Percentiles rank a stretch among this genome's conserved stretches.
Conservation (phyloP, 2,329 filamentous ascomycete species). For the Neophaeococcomyces aloes region DNA sequence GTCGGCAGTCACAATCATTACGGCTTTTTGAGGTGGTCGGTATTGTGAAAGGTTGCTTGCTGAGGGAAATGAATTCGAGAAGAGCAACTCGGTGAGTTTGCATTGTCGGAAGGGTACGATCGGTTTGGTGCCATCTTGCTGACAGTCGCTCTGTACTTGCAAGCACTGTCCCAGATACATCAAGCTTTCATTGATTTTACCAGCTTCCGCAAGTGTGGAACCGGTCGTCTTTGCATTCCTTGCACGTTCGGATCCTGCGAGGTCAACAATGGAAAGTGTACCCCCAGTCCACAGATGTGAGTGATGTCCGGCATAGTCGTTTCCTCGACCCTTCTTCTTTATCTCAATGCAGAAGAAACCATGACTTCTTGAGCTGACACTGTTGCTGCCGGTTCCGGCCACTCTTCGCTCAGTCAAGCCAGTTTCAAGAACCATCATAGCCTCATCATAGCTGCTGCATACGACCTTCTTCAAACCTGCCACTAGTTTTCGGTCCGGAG, state of each 20-base stretch:
- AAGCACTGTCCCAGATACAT: slow-evolving; percentile 98
- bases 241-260: slow-evolving; percentile 69
- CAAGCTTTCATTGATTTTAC: slow-evolving; percentile 95
- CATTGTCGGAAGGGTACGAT: slow-evolving; percentile 72
- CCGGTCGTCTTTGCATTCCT: slow-evolving; percentile 90
- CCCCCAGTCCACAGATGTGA: slow-evolving; percentile 45
- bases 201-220: slow-evolving; percentile 83
- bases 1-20: slow-evolving; percentile 96
- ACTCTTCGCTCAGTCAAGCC: slow-evolving; percentile 79
- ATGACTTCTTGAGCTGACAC: slow-evolving; percentile 81
- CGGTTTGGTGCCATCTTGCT: slow-evolving; percentile 57
- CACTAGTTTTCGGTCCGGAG: slow-evolving; percentile 86
- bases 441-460: slow-evolving; percentile 71
- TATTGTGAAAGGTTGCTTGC: slow-evolving; percentile 37
- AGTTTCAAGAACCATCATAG: slow-evolving; percentile 79
- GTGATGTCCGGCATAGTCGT: slow-evolving; percentile 47
- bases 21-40: slow-evolving; percentile 67
- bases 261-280: slow-evolving; percentile 20
- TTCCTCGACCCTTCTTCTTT: slow-evolving; percentile 60
- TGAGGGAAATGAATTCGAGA: slow-evolving; percentile 78
- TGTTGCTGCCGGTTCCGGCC: slow-evolving; percentile 85
- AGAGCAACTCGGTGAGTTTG: slow-evolving; percentile 73
- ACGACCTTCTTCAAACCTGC: slow-evolving; percentile 84
- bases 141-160: slow-evolving; percentile 80
- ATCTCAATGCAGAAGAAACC: slow-evolving; percentile 95